Evolutionary conservation across 176 grass and related monocot genomes (phyloP).

Genomic region (Zoysia pacifica): DNA sequence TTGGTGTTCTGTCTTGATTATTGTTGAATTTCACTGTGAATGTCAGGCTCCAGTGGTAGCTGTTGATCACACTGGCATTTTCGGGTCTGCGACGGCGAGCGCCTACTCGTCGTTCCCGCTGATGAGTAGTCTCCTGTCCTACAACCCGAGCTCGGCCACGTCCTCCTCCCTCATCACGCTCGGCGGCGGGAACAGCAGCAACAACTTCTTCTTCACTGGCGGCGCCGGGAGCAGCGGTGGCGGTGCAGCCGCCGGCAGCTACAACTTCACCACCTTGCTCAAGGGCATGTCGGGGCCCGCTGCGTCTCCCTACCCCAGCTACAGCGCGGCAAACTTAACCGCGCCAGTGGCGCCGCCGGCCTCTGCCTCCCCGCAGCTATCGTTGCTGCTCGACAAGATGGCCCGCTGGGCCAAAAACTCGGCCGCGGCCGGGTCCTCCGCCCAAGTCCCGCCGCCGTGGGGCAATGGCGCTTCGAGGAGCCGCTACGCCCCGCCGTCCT

Average conservation of each 20-base stretch:
- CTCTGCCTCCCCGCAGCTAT: conserved; percentile 44
- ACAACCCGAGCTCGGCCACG: conserved; percentile 16
- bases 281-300: conserved; percentile 44
- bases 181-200: conserved; percentile 38
- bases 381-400: conserved; percentile 32
- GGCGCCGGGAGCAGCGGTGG: conserved; percentile 1
- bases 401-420: conserved; percentile 29
- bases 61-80: too few species aligned
- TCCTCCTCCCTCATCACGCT: conserved; percentile 56
- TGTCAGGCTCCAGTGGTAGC: too few species aligned
- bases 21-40: too few species aligned
- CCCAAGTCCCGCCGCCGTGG: conserved; percentile 49
- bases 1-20: too few species aligned
- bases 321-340: conserved; percentile 40
- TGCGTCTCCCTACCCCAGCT: conserved; percentile 19
- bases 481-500: conserved; percentile 44
- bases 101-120: conserved; percentile 4
- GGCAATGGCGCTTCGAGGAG: neutral
- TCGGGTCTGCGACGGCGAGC: too few species aligned
- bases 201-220: neutral
- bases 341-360: conserved; percentile 65
- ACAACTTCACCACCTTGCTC: conserved; percentile 34
- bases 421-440: neutral
- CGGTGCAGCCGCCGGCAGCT: neutral
- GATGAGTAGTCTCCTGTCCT: neutral